Evolutionary conservation across 441 rosid species (phyloP), one percentile per base, ranked within the genome.

Genomic region (Adansonia rubrostipa): DNA sequence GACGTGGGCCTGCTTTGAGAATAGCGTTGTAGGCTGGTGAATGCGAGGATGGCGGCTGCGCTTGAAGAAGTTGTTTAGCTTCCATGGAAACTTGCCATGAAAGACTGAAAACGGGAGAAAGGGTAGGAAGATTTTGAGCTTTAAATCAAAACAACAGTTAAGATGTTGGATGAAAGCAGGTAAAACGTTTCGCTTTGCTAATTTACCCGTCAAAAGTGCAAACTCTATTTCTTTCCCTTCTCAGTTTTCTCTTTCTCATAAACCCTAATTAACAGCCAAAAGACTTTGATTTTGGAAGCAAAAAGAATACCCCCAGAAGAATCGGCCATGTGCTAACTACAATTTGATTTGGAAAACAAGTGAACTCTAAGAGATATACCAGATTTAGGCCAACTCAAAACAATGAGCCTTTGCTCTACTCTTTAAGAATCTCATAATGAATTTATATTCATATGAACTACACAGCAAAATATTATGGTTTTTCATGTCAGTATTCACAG

Each of bases 1-100:
- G 85, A 33, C 85, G 93, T 48, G 95, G 88, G 63, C 97, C 97
- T 9, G 96, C 96, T 74, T 58, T 85, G 75, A 92, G 80, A 40
- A 95, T 87, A 6, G 87, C 84, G 22, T 76, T 64, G 84, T 90
- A 89, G 42, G 81, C 84, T 50, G 92, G 88, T 19, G 96, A 90
- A 65, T 84, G 88, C 2, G 76, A 53, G 40, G 84, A 44, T 51
- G 60, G 8, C 28, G 50, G 28, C 42, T 36, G 42, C 42, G 42
- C 42, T 3, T 42, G 60, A 9, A 6, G 82, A 40, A 4, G 67
- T 22, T 63, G 84, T 80, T 80, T 81, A 77, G 83, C 76, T 71
- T 78, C 87, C 94, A 87, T 82, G 78, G 24, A 74, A 70, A 71
- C 19, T 73, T 74, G 83, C 91, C 88, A 84, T 85, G 77, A 42